phyloP scores from a whole-genome alignment of 495 filamentous ascomycete genomes.

The Corynascus novoguineensis region DNA sequence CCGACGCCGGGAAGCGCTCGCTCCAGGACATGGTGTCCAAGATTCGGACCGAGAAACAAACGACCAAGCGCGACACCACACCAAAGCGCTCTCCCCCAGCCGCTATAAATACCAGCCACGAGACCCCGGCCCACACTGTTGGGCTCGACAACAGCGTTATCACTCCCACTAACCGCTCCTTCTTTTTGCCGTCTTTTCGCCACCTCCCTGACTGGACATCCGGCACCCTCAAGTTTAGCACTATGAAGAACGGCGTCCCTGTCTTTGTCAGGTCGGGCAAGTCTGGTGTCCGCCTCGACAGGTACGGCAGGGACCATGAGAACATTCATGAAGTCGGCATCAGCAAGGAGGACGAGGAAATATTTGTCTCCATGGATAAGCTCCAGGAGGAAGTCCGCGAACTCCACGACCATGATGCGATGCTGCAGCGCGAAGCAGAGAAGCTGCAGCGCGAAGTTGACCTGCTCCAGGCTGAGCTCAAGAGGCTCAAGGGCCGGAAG shows the following conservation, averaged over 20 bases:
- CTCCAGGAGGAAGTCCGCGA: constrained; percentile 48
- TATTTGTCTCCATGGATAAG: constrained; percentile 51
- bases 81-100: constrained; percentile 19
- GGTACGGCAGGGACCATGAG: constrained; percentile 31
- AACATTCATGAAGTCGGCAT: constrained; percentile 37
- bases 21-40: constrained; percentile 32
- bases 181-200: constrained; percentile 41
- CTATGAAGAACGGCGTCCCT: constrained; percentile 43
- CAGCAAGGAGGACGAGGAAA: constrained; percentile 44
- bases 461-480: constrained; percentile 39
- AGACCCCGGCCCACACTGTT: constrained; percentile 8
- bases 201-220: constrained; percentile 45
- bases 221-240: constrained; percentile 39
- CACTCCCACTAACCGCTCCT: constrained; percentile 41
- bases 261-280: constrained; percentile 37
- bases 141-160: constrained; percentile 20
- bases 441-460: constrained; percentile 43
- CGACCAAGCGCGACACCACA: constrained; percentile 19
- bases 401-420: constrained; percentile 46
- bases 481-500: constrained; percentile 35
- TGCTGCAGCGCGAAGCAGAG: constrained; percentile 44
- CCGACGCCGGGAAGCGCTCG: constrained; percentile 23
- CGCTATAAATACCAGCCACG: constrained; percentile 1
- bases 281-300: constrained; percentile 20
- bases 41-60: constrained; percentile 27